Evolutionary conservation across 2,329 filamentous ascomycete genomes (phyloP), one percentile per base, ranked within the genome.

Genomic region (Penicillium sp.): DNA sequence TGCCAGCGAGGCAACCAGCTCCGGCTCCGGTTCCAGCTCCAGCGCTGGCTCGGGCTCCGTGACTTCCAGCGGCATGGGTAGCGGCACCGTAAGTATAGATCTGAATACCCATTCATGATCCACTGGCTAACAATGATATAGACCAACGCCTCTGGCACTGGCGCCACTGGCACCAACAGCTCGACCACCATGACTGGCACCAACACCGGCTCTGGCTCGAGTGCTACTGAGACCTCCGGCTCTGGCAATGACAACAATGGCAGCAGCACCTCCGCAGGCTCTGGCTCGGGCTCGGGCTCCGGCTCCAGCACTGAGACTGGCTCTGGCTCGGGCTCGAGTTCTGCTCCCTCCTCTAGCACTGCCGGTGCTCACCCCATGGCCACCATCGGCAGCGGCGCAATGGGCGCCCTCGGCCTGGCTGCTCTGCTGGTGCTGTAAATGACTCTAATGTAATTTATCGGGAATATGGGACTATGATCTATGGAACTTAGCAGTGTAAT

Each of bases 351-450:
- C 13, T 50, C 28, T 40, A 51, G 46, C 13, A 43, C 40, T 4
- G 51, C 47, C 26, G 66, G 58, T 46, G 62, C 66, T 44, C 55
- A 58, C 50, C 55, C 60, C 41, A 62, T 63, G 47, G 57, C 64
- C 32, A 62, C 62, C 18, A 44, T 61, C 32, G 60, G 64, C 42
- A 62, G 54, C 34, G 64, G 63, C 47, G 63, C 61, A 34, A 60
- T 64, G 26, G 72, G 71, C 44, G 61, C 64, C 38, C 61, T 71
- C 28, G 72, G 71, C 51, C 56, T 75, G 27, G 69, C 67, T 45
- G 72, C 70, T 44, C 52, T 73, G 44, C 55, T 73, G 45, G 57
- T 68, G 23, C 59, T 73, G 56, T 74, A 69, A 65, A 56, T 40
- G 39, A 11, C 34, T n/a, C 18, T 24, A 11, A 18, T 28, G 20